These are phyloP conservation scores for Mucor lusitanicus DNA, from an alignment of 371 early-diverging fungal genomes.

Conservation along the genomic window DNA sequence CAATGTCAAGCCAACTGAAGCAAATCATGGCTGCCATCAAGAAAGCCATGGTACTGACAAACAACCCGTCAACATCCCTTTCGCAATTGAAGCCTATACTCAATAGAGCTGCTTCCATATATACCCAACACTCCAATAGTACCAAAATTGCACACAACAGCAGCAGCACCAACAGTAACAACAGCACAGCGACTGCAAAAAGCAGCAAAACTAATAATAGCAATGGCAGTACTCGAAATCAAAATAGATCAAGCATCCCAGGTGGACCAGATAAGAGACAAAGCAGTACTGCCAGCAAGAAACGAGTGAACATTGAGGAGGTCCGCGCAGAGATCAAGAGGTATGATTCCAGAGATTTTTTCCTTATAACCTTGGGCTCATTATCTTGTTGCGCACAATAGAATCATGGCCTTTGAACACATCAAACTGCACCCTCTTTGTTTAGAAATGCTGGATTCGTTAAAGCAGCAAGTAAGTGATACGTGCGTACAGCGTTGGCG, in stretches of 20 bases:
- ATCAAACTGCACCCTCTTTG: slow-evolving; percentile 14
- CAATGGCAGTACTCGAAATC: background rate
- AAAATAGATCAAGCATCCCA: background rate
- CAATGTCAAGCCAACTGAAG: slow-evolving; percentile 7
- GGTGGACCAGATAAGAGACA: background rate
- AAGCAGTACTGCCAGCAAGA: background rate
- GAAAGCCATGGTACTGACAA: slow-evolving; percentile 11
- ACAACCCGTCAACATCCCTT: slow-evolving; percentile 5
- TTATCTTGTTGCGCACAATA: background rate
- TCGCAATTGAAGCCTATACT: slow-evolving; percentile 14
- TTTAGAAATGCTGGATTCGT: slow-evolving; percentile 12
- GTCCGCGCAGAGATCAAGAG: slow-evolving; percentile 6
- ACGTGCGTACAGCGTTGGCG: too few species aligned
- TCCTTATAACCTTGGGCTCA: background rate
- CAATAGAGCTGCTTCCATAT: slow-evolving; percentile 5
- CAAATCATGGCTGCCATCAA: slow-evolving; percentile 16
- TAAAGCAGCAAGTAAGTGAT: slow-evolving; percentile 18
- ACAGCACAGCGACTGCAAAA: background rate
- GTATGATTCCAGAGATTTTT: too few species aligned
- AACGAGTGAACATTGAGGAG: slow-evolving; percentile 6
- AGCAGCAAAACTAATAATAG: background rate
- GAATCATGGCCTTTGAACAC: slow-evolving; percentile 13
- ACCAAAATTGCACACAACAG: background rate
- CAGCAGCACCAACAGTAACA: background rate
- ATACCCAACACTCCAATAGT: background rate